Evolutionary conservation across 176 grass and related monocot genomes (phyloP).

Genomic region (Elymus sibiricus): DNA sequence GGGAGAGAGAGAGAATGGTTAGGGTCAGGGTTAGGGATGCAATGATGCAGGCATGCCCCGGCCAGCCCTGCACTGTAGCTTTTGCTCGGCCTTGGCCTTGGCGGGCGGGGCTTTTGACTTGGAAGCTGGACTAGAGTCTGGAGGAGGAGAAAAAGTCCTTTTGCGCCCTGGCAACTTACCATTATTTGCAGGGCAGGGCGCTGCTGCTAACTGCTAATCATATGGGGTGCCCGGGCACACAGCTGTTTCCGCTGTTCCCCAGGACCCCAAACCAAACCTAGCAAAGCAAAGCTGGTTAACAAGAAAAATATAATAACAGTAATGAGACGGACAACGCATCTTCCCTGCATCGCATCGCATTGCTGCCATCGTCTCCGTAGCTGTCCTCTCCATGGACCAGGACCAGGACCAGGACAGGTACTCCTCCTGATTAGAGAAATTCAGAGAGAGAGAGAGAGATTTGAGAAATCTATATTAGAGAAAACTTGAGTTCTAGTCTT

Average conservation of each 20-base stretch:
- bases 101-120: slow-evolving; percentile 49
- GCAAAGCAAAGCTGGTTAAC: background rate
- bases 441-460: background rate
- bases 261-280: slow-evolving; percentile 20
- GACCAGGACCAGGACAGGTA: no score
- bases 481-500: background rate
- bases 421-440: background rate
- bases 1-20: background rate
- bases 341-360: background rate
- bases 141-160: background rate
- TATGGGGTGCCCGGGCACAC: slow-evolving; percentile 17
- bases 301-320: background rate
- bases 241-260: slow-evolving; percentile 50
- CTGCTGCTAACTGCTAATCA: slow-evolving; percentile 11
- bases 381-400: slow-evolving; percentile 15
- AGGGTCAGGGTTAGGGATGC: background rate
- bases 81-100: background rate
- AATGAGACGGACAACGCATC: slow-evolving; percentile 1
- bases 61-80: background rate
- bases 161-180: background rate
- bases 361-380: slow-evolving; percentile 13
- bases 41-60: slow-evolving; percentile 46
- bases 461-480: no score
- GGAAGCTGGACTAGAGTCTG: background rate
- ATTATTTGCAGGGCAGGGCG: slow-evolving; percentile 30